Evolutionary conservation across 306 rosid species (phyloP).

Genomic region (Dryas drummondii): DNA sequence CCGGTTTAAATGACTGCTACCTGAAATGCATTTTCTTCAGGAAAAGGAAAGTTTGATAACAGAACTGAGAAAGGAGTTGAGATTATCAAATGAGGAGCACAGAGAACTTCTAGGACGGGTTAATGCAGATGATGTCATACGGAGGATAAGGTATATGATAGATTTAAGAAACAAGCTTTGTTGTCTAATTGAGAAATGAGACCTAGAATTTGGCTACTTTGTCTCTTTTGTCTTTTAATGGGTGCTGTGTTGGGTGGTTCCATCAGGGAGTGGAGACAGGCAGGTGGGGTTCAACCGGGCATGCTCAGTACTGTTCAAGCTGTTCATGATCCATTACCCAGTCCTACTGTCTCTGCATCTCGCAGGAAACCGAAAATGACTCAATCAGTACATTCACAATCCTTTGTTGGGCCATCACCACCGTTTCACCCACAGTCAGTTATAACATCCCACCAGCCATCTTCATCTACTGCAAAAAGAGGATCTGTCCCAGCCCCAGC

Average conservation of each 20-base stretch:
- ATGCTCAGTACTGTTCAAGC: constrained; percentile 52
- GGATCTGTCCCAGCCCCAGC: constrained; percentile 48
- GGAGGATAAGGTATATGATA: constrained; percentile 69
- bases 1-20: constrained; percentile 55
- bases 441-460: constrained; percentile 75
- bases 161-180: constrained; percentile 18
- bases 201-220: neutral
- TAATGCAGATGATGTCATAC: constrained; percentile 83
- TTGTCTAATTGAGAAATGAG: constrained; percentile 6
- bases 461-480: constrained; percentile 71
- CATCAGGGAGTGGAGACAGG: constrained; percentile 92
- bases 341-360: constrained; percentile 86
- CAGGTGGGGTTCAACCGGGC: constrained; percentile 74
- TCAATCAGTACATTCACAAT: constrained; percentile 63
- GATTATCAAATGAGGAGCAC: constrained; percentile 93
- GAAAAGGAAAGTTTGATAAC: constrained; percentile 91
- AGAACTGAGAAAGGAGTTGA: constrained; percentile 87
- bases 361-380: constrained; percentile 80
- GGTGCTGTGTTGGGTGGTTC: constrained; percentile 22
- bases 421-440: constrained; percentile 65
- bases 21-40: constrained; percentile 63
- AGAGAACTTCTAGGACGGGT: constrained; percentile 88
- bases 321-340: constrained; percentile 72
- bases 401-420: constrained; percentile 76
- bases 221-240: constrained; percentile 26